phyloP scores from a whole-genome alignment of 2,329 filamentous ascomycete species.

The Fusarium pseudoanthophilum region DNA sequence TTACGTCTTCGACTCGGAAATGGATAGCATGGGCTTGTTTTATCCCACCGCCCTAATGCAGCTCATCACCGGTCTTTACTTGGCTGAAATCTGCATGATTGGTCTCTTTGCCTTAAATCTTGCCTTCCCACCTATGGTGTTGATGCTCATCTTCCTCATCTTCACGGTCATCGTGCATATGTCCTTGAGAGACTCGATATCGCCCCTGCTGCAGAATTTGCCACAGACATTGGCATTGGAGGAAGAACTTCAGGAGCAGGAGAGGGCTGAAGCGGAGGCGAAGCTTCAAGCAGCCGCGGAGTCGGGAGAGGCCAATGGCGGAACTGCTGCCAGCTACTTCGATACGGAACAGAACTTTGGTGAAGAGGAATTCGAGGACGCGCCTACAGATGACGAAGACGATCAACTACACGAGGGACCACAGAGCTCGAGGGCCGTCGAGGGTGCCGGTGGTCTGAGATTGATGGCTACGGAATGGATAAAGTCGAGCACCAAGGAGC shows the following conservation, averaged over 20 bases:
- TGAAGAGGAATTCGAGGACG: conserved; percentile 46
- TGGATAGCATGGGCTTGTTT: conserved; percentile 88
- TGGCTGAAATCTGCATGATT: conserved; percentile 84
- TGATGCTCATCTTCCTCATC: conserved; percentile 81
- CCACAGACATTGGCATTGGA: conserved; percentile 75
- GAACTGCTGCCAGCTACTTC: conserved; percentile 50
- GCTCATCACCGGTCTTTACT: conserved; percentile 83
- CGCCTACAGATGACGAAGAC: conserved; percentile 45
- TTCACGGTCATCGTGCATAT: conserved; percentile 82
- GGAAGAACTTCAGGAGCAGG: conserved; percentile 57
- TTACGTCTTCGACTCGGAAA: conserved; percentile 82
- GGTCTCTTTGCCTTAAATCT: conserved; percentile 81
- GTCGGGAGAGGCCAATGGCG: conserved; percentile 26
- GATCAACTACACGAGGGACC: conserved; percentile 34
- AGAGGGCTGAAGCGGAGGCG: conserved; percentile 59
- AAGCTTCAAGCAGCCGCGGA: conserved; percentile 40
- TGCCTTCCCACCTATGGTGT: conserved; percentile 73
- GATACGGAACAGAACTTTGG: conserved; percentile 51
- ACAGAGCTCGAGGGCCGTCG: conserved; percentile 49
- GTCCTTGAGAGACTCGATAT: conserved; percentile 76
- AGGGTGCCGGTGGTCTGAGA: conserved; percentile 52
- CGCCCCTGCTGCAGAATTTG: conserved; percentile 80
- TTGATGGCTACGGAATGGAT: conserved; percentile 49
- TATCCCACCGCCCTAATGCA: conserved; percentile 92
- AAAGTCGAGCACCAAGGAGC: conserved; percentile 52